Evolutionary conservation across 2,329 filamentous ascomycete genomes (phyloP), one percentile per base, ranked within the genome.

Genomic region (Pseudopyricularia cyperi): DNA sequence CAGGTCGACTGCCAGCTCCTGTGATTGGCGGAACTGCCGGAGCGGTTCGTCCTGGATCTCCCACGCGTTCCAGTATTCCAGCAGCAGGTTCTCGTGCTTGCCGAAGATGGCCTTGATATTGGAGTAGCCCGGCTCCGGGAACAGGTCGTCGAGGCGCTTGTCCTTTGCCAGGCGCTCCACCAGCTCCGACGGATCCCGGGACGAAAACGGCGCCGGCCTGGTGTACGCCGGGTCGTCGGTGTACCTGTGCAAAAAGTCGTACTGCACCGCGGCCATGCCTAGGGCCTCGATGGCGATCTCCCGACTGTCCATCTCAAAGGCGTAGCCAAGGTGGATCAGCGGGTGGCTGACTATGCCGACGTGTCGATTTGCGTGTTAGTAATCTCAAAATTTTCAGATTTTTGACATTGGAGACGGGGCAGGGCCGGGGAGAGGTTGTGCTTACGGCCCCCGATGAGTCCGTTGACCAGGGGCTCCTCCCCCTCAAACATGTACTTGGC

Each of bases 51-150:
- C 44, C 3, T 74, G 68, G 28, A 94, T 73, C 9, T 75, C 72
- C 90, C 89, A 96, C 3, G 85, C 83, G 58, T 94, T 93, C 88
- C 89, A 97, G 69, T 97, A 88, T 58, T 94, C 85, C 46, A 96
- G 67, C 15, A 95, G 71, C 0, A 82, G 74, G 14, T 76, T 73
- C 61, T 91, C 85, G 51, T 85, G 77, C 54, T 85, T 71, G 34
- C 77, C 67, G 55, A 96, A 83, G 7, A 96, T 70, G 2, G 69
- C 68, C 4, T 80, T 73, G 50, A 94, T 72, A 59, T 93, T 87
- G 34, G 75, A 71, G 48, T 72, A 67, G 1, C 79, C 80, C 0
- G 76, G 72, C 7, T 74, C 65, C 14, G 75, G 63, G 59, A 87
- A 86, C 2, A 89, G 60, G 0, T 72, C 74, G 57, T 89, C 76